phyloP scores from a whole-genome alignment of 805 yeast genomes.

The Zygoascus bituminiphila region DNA sequence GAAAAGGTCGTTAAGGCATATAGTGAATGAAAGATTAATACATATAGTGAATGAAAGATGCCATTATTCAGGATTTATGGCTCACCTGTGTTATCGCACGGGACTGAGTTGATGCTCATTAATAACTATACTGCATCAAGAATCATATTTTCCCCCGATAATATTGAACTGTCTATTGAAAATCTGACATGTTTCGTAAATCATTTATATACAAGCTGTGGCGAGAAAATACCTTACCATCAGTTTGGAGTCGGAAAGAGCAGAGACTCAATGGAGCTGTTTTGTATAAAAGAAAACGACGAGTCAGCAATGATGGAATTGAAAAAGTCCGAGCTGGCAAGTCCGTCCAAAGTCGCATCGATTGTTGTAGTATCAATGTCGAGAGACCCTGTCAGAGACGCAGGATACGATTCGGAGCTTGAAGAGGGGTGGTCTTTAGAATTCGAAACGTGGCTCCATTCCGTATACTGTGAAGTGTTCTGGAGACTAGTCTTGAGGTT shows the following conservation, averaged over 20 bases:
- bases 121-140: too few relatives aligned
- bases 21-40: too few relatives aligned
- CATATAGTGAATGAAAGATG: too few relatives aligned
- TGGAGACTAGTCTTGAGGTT: neutral
- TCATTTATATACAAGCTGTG: too few relatives aligned
- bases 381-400: neutral
- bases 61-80: too few relatives aligned
- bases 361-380: neutral
- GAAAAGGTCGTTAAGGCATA: too few relatives aligned
- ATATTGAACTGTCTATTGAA: too few relatives aligned
- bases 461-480: neutral
- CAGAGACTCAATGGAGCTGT: conserved; percentile 1
- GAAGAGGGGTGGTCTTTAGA: neutral
- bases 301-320: conserved; percentile 2
- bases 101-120: too few relatives aligned
- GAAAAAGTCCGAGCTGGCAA: conserved; percentile 2
- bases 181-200: too few relatives aligned
- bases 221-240: too few relatives aligned
- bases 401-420: neutral
- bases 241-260: neutral
- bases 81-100: too few relatives aligned
- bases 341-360: neutral
- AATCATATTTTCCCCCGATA: too few relatives aligned
- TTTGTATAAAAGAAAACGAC: conserved; percentile 3
- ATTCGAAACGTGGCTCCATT: neutral